Evolutionary conservation across 495 filamentous ascomycete species (phyloP).

Genomic region (Staphylotrichum longicolle): DNA sequence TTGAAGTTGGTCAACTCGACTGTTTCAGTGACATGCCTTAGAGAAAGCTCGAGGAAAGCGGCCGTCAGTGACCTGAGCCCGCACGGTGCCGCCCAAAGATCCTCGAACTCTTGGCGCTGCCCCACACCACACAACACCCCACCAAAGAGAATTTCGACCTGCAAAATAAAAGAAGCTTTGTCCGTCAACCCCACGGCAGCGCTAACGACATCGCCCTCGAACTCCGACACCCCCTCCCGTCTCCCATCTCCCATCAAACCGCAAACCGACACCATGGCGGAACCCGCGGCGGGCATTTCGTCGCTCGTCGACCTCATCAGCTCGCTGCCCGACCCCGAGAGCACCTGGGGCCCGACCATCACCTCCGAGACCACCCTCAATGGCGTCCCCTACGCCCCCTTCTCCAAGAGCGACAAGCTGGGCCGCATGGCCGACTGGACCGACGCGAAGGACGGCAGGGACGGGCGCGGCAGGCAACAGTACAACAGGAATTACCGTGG

Average conservation of each 20-base stretch:
- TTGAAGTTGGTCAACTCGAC: no score
- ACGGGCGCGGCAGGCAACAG: slow-evolving; percentile 72
- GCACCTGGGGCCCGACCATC: slow-evolving; percentile 84
- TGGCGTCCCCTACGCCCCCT: slow-evolving; percentile 94
- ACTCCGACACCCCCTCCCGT: not conserved
- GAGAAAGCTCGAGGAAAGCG: no score
- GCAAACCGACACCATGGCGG: slow-evolving; percentile 27
- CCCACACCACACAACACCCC: not conserved
- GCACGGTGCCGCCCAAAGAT: no score
- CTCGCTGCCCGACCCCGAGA: slow-evolving; percentile 54
- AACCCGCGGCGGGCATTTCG: slow-evolving; percentile 27
- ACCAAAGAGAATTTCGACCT: not conserved
- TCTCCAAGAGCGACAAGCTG: slow-evolving; percentile 97
- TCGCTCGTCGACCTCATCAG: slow-evolving; percentile 56
- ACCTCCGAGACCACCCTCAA: slow-evolving; percentile 81
- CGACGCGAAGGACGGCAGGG: slow-evolving; percentile 81
- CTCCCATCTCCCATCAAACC: not conserved
- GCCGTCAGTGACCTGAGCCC: no score
- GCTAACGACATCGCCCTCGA: no score
- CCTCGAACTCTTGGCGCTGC: not conserved
- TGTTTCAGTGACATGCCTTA: no score
- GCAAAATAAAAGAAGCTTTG: not conserved
- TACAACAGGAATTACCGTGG: slow-evolving; percentile 93
- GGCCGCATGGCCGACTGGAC: slow-evolving; percentile 99
- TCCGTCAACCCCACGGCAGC: not conserved